Conservation (phyloP, 2,329 filamentous ascomycete genomes). For the Ophioceras dolichostomum region DNA sequence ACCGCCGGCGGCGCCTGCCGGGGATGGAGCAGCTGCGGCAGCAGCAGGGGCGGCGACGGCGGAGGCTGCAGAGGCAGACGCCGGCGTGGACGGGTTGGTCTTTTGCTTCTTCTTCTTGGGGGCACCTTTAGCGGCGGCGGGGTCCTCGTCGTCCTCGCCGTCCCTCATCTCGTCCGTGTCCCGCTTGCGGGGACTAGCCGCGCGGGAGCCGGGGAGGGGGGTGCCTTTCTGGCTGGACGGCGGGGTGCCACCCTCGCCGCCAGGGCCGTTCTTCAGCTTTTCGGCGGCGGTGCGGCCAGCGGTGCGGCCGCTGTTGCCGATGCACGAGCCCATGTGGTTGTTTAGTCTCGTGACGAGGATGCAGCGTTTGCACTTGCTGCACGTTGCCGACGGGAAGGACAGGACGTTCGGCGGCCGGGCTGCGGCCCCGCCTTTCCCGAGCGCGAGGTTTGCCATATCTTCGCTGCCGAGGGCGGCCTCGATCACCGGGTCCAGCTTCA, state of each 20-base stretch:
- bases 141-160: constrained; percentile 39
- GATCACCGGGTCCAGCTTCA: constrained; percentile 33
- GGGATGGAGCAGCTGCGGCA: constrained; percentile 16
- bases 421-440: constrained; percentile 22
- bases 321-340: constrained; percentile 58
- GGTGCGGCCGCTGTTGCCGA: constrained; percentile 52
- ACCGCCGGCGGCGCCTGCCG: too few species aligned
- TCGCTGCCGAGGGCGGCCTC: constrained; percentile 23
- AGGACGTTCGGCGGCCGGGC: constrained; percentile 48
- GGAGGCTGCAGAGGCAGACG: constrained; percentile 15
- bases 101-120: constrained; percentile 51
- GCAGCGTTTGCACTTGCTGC: constrained; percentile 55
- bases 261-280: constrained; percentile 49
- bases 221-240: constrained; percentile 53
- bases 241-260: constrained; percentile 39
- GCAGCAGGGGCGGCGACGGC: too few species aligned
- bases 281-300: constrained; percentile 49
- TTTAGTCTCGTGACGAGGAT: constrained; percentile 53
- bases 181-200: constrained; percentile 42
- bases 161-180: constrained; percentile 39
- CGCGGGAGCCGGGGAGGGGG: constrained; percentile 40
- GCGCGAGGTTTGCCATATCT: too few species aligned
- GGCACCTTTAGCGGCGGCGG: constrained; percentile 25
- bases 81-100: constrained; percentile 16
- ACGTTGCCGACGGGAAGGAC: constrained; percentile 53